phyloP scores from a whole-genome alignment of 768 basidiomycete species.

The Chalciporus chontae region DNA sequence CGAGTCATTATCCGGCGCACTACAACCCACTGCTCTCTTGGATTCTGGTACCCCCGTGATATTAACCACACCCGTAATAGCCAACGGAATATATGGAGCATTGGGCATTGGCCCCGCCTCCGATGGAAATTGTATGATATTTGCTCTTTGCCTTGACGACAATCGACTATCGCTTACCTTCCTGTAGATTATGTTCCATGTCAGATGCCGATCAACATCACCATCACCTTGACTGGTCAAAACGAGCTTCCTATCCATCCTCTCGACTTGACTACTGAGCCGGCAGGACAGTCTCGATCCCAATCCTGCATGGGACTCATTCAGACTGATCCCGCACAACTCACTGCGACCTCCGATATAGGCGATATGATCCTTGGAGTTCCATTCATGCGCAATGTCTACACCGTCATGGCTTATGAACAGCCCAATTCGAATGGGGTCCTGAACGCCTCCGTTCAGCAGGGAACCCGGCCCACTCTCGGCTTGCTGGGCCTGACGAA shows the following conservation, averaged over 20 bases:
- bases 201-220: constrained; percentile 65
- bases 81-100: constrained; percentile 78
- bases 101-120: constrained; percentile 54
- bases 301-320: constrained; percentile 62
- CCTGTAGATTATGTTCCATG: constrained; percentile 71
- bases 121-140: constrained; percentile 61
- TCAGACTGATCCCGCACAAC: constrained; percentile 47
- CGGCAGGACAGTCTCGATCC: constrained; percentile 39
- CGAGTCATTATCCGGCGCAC: constrained; percentile 37
- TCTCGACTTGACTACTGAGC: constrained; percentile 61
- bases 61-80: constrained; percentile 53
- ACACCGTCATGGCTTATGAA: constrained; percentile 72
- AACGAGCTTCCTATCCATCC: constrained; percentile 64
- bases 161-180: constrained; percentile 4
- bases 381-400: constrained; percentile 72
- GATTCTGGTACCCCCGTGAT: constrained; percentile 72
- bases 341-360: constrained; percentile 36
- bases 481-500: constrained; percentile 67
- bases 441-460: constrained; percentile 34
- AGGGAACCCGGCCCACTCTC: constrained; percentile 39
- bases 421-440: constrained; percentile 41
- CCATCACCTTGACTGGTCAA: constrained; percentile 60
- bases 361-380: constrained; percentile 79
- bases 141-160: neutral
- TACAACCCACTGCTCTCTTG: constrained; percentile 61